Evolutionary conservation across 148 eudicot species (phyloP).

Genomic region (Amaranthus cruentus): DNA sequence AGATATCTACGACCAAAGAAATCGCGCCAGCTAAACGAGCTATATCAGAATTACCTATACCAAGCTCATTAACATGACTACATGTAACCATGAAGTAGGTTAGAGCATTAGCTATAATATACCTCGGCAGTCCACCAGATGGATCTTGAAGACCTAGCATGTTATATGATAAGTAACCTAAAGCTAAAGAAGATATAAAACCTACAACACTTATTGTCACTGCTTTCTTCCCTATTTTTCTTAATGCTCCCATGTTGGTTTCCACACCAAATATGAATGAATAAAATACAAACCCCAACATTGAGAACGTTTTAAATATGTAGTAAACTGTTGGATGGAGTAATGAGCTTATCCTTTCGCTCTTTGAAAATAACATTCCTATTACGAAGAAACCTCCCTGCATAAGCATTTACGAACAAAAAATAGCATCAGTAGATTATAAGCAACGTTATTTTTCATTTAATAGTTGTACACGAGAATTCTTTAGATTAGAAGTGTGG

Average conservation of each 20-base stretch:
- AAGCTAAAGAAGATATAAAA: not conserved
- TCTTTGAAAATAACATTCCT: slow-evolving; percentile 5
- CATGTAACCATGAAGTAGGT: slow-evolving; percentile 19
- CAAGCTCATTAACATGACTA: slow-evolving; percentile 21
- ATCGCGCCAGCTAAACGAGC: slow-evolving; percentile 8
- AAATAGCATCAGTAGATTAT: too few relatives aligned
- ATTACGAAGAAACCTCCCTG: slow-evolving; percentile 8
- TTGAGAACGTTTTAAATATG: not conserved
- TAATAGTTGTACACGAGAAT: too few relatives aligned
- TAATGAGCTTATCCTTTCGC: not conserved
- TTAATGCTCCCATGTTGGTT: not conserved
- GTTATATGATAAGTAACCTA: not conserved
- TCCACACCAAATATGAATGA: slow-evolving; percentile 17
- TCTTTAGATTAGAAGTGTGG: too few relatives aligned
- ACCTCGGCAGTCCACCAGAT: not conserved
- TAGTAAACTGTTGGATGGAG: slow-evolving; percentile 8
- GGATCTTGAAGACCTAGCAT: not conserved
- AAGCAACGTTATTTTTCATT: too few relatives aligned
- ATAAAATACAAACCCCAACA: slow-evolving; percentile 9
- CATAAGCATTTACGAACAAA: not conserved
- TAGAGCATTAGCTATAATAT: not conserved
- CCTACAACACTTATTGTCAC: not conserved
- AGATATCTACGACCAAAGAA: slow-evolving; percentile 11
- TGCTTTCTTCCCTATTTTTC: slow-evolving; percentile 8
- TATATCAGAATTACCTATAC: slow-evolving; percentile 14